A percentile compares a stretch with the other conserved stretches of the same genome.
These are phyloP conservation scores for Olyra latifolia DNA, from an alignment of 176 grass and related monocot genomes.

Conservation along the genomic window DNA sequence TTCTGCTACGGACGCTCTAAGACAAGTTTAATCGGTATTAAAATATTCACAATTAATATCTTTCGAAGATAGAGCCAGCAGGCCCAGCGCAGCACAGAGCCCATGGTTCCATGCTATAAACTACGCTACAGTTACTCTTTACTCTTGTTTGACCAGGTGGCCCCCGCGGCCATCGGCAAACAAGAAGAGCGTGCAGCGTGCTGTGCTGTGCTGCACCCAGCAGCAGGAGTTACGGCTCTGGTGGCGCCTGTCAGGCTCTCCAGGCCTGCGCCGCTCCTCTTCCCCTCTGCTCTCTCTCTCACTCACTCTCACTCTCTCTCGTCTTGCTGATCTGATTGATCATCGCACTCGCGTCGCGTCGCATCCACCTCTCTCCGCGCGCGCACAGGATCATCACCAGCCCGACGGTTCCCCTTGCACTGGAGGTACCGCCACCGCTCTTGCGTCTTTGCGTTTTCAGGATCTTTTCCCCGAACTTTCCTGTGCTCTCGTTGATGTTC, in stretches of 20 bases:
- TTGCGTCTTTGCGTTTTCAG: not conserved
- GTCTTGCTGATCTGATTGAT: not conserved
- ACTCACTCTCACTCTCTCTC: not conserved
- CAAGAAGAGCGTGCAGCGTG: constrained; percentile 32
- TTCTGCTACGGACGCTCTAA: too few relatives aligned
- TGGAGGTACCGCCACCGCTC: constrained; percentile 22
- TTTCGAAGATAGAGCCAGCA: too few relatives aligned
- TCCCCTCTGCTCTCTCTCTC: constrained; percentile 23
- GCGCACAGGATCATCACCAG: too few relatives aligned
- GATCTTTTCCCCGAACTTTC: not conserved
- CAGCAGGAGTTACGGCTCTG: constrained; percentile 9
- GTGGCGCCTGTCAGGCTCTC: not conserved
- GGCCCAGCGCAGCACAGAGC: too few relatives aligned
- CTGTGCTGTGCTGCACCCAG: not conserved
- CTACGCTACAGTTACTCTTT: not conserved
- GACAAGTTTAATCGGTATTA: too few relatives aligned
- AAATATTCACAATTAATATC: too few relatives aligned
- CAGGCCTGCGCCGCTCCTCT: constrained; percentile 26
- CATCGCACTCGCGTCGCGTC: not conserved
- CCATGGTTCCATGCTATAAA: too few relatives aligned
- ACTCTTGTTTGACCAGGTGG: constrained; percentile 17
- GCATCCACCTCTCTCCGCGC: not conserved
- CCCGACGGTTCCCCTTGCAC: not conserved
- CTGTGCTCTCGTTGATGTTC: not conserved
- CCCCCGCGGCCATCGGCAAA: too few relatives aligned